Conservation (phyloP, 225 moss, liverwort and hornwort genomes). For the Pleurozium schreberi region DNA sequence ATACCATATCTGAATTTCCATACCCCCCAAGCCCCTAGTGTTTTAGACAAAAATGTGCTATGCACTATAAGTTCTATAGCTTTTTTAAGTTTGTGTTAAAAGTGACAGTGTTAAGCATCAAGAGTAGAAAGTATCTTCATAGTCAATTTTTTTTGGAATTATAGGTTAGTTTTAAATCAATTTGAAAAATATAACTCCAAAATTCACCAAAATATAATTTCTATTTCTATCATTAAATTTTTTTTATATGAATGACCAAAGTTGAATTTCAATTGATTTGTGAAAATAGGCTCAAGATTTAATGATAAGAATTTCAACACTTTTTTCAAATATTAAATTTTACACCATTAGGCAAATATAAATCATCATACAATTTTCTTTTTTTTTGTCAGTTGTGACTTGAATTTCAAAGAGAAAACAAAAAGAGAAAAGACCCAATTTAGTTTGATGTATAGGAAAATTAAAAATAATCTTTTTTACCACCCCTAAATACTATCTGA, state of each 20-base stretch:
- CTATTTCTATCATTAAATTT: no score
- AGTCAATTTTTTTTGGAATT: neutral
- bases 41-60: neutral
- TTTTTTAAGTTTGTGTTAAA: neutral
- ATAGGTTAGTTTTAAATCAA: neutral
- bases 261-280: neutral
- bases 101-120: neutral
- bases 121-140: neutral
- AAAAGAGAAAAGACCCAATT: no score
- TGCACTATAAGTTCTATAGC: neutral
- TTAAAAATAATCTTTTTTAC: neutral
- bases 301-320: neutral
- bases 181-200: neutral
- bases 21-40: neutral
- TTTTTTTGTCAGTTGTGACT: no score
- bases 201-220: neutral
- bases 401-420: neutral
- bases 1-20: no score
- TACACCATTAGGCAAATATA: neutral
- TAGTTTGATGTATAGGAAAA: no score
- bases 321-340: neutral
- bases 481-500: neutral
- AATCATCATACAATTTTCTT: no score
- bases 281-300: no score
- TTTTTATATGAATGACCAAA: neutral